Conservation (phyloP, 2,329 filamentous ascomycete species). For the Rhynchosporium graminicola region DNA sequence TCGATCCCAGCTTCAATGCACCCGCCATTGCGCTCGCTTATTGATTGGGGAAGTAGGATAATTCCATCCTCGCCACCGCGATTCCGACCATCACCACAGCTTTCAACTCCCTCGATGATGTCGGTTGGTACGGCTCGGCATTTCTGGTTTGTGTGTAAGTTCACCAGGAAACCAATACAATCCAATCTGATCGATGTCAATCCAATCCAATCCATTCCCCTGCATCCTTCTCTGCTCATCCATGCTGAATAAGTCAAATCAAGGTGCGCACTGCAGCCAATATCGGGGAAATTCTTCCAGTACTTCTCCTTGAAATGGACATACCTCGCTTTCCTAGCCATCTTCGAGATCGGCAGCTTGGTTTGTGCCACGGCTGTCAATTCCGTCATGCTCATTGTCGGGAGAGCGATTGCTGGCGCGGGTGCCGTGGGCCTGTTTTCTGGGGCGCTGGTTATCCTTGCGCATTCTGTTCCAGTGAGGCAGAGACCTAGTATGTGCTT, state of each 20-base stretch:
- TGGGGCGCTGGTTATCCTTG: conserved; percentile 37
- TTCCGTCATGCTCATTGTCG: conserved; percentile 39
- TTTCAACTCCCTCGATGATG: conserved; percentile 42
- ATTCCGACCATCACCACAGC: conserved; percentile 43
- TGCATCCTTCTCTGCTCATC: background rate
- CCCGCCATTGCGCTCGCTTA: background rate
- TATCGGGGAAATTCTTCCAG: conserved; percentile 35
- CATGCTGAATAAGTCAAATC: background rate
- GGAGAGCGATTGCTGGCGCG: conserved; percentile 39
- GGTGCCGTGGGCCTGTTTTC: conserved; percentile 39
- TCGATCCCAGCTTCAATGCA: background rate
- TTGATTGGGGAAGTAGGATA: conserved; percentile 20
- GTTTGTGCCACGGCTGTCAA: conserved; percentile 37
- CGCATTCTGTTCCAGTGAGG: conserved; percentile 30
- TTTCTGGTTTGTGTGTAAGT: conserved; percentile 37
- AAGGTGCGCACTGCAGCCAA: conserved; percentile 32
- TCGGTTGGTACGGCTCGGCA: conserved; percentile 42
- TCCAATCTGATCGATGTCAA: too few relatives aligned
- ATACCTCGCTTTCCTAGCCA: conserved; percentile 31
- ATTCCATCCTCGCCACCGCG: conserved; percentile 34
- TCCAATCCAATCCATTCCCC: background rate
- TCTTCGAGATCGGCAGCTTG: conserved; percentile 40
- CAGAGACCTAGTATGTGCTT: conserved; percentile 29
- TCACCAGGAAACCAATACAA: background rate
- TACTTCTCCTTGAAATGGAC: conserved; percentile 38